Base-by-base conservation (phyloP, 78 protist species). In the Ministeria vibrans region DNA sequence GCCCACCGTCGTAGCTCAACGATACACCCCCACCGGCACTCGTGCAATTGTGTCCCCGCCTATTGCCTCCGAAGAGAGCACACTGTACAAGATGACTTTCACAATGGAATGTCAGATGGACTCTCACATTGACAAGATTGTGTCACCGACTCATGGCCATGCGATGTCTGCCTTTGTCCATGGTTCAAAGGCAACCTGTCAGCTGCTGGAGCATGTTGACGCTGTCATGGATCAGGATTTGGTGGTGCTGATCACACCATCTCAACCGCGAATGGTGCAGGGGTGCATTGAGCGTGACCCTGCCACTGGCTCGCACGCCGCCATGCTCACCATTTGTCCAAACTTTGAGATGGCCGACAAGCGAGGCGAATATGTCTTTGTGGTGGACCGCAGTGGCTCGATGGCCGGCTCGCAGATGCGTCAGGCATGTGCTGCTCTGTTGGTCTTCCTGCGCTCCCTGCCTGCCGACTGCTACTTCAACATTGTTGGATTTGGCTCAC, bases 1-100 rank as follows among this genome's bases (percentile, higher is more conserved):
- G 30, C 95, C 97, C 62, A 64, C 93, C 25, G n/a, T 62, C n/a
- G 85, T 94, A 18, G 82, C 88, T 2, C 93, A 90, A 39, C 80
- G 84, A 34, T 89, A 89, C 80, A 34, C 77, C 7, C 55, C 72
- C 11, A 42, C 62, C 41, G 83, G 69, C 9, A 79, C 89, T 2
- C 42, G 69, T n/a, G 76, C 74, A 4, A 18, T 30, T 2, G 41
- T 71, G 5, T 49, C 23, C 44, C 22, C 41, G 13, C 0, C 27
- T 34, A 20, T 11, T 0, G 0, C 44, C 23, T 11, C 36, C n/a
- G n/a, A n/a, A 30, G n/a, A n/a, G n/a, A n/a, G n/a, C n/a, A n/a
- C n/a, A n/a, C 78, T 62, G 46, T 71, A 71, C 41, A 45, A 0
- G 81, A 81, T 76, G 38, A 64, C 7, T 53, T 42, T 78, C 36